Evolutionary conservation across 2,329 filamentous ascomycete species (phyloP).

Genomic region (Neophaeococcomyces mojaviensis): DNA sequence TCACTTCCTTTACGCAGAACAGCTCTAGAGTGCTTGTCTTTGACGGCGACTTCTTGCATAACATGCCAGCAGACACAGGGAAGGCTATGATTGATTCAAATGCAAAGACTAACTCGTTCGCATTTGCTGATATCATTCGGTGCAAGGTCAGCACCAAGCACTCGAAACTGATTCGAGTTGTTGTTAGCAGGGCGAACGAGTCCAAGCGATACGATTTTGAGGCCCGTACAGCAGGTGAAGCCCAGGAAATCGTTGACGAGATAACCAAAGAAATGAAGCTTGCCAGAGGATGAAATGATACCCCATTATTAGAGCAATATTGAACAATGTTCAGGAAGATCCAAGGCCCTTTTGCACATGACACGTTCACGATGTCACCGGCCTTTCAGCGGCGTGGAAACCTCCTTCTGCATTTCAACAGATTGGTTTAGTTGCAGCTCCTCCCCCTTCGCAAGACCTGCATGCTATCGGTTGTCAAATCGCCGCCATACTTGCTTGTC

Average conservation of each 20-base stretch:
- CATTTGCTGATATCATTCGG: constrained; percentile 56
- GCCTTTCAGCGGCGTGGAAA: no score
- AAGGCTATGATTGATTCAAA: constrained; percentile 40
- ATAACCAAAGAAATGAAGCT: constrained; percentile 50
- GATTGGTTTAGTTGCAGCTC: no score
- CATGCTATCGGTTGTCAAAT: no score
- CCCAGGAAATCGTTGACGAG: constrained; percentile 55
- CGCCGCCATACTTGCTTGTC: no score
- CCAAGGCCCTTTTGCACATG: no score
- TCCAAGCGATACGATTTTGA: constrained; percentile 63
- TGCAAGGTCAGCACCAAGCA: constrained; percentile 59
- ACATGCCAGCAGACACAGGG: constrained; percentile 51
- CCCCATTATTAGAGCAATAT: neutral
- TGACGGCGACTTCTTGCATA: constrained; percentile 60
- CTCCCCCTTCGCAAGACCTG: no score
- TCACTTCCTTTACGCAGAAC: constrained; percentile 56
- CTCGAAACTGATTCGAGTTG: constrained; percentile 55
- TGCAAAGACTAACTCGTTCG: constrained; percentile 53
- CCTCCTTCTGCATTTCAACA: no score
- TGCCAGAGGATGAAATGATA: constrained; percentile 29
- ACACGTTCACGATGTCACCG: no score
- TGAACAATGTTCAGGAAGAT: no score
- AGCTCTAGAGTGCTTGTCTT: constrained; percentile 55
- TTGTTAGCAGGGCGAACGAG: constrained; percentile 55
- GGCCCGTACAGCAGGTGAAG: constrained; percentile 49